Percentiles rank a stretch among this genome's conserved stretches.
These are phyloP conservation scores for Meira nashicola DNA, from an alignment of 1,284 basidiomycete species.

Conservation along the genomic window DNA sequence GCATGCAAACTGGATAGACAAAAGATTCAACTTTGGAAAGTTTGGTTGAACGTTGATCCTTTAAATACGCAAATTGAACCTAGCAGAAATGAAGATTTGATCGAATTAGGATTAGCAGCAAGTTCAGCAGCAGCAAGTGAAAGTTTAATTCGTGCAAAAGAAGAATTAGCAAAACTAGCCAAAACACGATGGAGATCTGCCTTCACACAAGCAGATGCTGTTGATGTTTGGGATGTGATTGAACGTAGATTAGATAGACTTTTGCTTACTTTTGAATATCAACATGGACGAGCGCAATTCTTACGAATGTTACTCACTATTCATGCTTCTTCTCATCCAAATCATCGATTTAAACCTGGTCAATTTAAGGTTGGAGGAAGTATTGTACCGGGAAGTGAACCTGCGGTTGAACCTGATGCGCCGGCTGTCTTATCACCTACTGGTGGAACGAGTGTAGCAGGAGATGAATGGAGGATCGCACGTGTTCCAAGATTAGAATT, in stretches of 20 bases:
- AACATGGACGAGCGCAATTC: constrained; percentile 28
- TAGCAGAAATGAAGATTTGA: constrained; percentile 16
- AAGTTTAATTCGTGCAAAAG: neutral
- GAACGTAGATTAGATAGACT: constrained; percentile 38
- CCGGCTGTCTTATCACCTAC: constrained; percentile 1
- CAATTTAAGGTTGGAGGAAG: neutral
- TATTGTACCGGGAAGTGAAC: neutral
- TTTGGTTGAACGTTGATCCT: constrained; percentile 36
- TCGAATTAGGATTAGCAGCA: constrained; percentile 16
- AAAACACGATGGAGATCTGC: constrained; percentile 24
- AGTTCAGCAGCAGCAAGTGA: constrained; percentile 1
- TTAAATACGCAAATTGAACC: neutral
- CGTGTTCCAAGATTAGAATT: constrained; percentile 11
- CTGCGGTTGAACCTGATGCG: constrained; percentile 6
- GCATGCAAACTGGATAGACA: constrained; percentile 46
- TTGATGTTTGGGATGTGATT: constrained; percentile 42
- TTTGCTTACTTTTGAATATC: constrained; percentile 38
- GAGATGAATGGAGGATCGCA: constrained; percentile 9
- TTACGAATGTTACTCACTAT: constrained; percentile 29
- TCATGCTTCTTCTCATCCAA: constrained; percentile 29
- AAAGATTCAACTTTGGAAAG: constrained; percentile 41
- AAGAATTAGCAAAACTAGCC: neutral
- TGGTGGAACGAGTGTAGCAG: neutral
- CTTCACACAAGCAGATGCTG: constrained; percentile 21
- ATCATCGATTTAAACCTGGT: constrained; percentile 17